phyloP scores from a whole-genome alignment of 1,139 yeast genomes.

The Yamadazyma diddensiae region DNA sequence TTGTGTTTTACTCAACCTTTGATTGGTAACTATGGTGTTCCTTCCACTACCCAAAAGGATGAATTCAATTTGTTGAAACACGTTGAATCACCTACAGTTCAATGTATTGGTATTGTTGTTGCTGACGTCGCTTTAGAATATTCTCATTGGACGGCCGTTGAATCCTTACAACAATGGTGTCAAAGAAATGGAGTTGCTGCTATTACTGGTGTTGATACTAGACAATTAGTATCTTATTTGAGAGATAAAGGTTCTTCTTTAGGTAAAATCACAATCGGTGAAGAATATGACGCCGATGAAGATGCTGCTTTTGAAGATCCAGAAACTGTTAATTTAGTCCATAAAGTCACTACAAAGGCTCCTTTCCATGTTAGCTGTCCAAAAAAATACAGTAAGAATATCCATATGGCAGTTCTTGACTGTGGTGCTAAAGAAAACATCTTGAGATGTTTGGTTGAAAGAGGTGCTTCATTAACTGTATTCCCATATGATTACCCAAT shows the following conservation, averaged over 20 bases:
- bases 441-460: constrained; percentile 83
- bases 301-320: constrained; percentile 93
- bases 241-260: constrained; percentile 95
- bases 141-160: constrained; percentile 99
- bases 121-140: constrained; percentile 93
- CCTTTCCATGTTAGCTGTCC: constrained; percentile 86
- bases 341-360: constrained; percentile 90
- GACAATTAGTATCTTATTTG: constrained; percentile 86
- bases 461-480: constrained; percentile 95
- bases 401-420: constrained; percentile 89
- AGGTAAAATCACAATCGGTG: constrained; percentile 86
- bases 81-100: constrained; percentile 87
- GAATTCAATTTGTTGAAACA: constrained; percentile 80
- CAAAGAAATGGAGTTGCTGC: constrained; percentile 96
- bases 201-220: constrained; percentile 93
- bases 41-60: constrained; percentile 77
- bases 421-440: constrained; percentile 99
- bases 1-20: constrained; percentile 95
- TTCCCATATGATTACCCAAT: constrained; percentile 95
- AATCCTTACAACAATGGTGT: constrained; percentile 93
- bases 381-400: constrained; percentile 50
- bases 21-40: constrained; percentile 97
- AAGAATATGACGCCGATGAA: constrained; percentile 85
- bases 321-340: constrained; percentile 86
- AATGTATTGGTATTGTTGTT: constrained; percentile 94